A percentile compares a stretch with the other conserved stretches of the same genome.
These are phyloP conservation scores for Trichopus zeylanicus DNA, from an alignment of 116 monocot genomes.

Conservation along the genomic window DNA sequence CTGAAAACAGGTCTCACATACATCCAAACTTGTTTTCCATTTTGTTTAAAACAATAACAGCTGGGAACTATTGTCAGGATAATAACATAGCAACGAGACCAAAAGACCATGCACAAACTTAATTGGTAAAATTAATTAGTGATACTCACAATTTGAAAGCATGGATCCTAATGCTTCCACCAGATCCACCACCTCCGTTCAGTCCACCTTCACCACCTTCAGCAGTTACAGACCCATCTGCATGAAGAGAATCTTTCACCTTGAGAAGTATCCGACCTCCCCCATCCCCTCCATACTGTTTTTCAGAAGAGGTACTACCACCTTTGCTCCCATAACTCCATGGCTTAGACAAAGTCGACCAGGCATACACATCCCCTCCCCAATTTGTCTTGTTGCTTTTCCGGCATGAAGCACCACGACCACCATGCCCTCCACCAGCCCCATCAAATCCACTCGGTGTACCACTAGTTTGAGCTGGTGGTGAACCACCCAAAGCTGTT, in stretches of 20 bases:
- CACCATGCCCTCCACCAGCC: conserved; percentile 92
- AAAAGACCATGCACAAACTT: background rate
- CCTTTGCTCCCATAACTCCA: conserved; percentile 98
- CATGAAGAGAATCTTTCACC: conserved; percentile 33
- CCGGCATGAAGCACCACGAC: conserved; percentile 83
- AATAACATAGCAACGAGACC: background rate
- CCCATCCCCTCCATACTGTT: conserved; percentile 66
- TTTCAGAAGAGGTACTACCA: conserved; percentile 48
- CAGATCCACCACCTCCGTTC: conserved; percentile 84
- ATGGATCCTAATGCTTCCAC: conserved; percentile 76
- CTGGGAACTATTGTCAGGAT: background rate
- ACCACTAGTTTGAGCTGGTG: conserved; percentile 88
- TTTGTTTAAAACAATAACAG: too few relatives aligned
- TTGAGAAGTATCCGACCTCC: conserved; percentile 67
- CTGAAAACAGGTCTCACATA: too few relatives aligned
- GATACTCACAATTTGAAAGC: conserved; percentile 74
- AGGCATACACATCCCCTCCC: conserved; percentile 97
- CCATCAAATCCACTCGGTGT: conserved; percentile 69
- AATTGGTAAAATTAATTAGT: background rate
- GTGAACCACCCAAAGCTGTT: conserved; percentile 52
- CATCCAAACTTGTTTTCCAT: too few relatives aligned
- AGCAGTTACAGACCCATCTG: conserved; percentile 64
- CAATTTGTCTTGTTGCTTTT: conserved; percentile 74
- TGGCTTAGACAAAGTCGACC: conserved; percentile 76
- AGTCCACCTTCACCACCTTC: conserved; percentile 75